Evolutionary conservation across 208 protist genomes (phyloP).

Genomic region (Trypanosoma rangeli): DNA sequence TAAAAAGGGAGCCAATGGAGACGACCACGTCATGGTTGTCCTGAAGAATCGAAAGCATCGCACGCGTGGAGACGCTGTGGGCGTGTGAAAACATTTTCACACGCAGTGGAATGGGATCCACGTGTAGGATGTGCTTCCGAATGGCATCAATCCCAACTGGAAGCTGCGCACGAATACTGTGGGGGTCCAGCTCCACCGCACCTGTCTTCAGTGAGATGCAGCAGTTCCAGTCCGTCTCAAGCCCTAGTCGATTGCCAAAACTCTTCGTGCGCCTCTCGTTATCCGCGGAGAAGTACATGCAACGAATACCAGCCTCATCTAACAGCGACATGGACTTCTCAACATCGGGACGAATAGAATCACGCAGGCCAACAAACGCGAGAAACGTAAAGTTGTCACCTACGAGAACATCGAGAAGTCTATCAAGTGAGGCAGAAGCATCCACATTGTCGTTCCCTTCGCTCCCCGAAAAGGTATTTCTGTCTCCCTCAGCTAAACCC

Average conservation of each 20-base stretch:
- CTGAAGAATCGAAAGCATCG: slow-evolving; percentile 94
- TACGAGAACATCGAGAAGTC: slow-evolving; percentile 23
- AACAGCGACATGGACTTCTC: slow-evolving; percentile 72
- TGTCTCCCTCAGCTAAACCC: background rate
- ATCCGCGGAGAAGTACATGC: slow-evolving; percentile 91
- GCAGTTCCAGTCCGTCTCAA: slow-evolving; percentile 96
- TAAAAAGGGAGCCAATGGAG: slow-evolving; percentile 91
- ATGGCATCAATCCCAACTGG: slow-evolving; percentile 94
- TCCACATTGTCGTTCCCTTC: background rate
- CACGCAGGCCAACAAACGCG: slow-evolving; percentile 82
- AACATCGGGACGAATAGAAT: slow-evolving; percentile 85
- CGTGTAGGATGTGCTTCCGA: slow-evolving; percentile 89
- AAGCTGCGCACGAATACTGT: slow-evolving; percentile 91
- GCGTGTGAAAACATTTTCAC: slow-evolving; percentile 94
- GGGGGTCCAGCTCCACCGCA: slow-evolving; percentile 73
- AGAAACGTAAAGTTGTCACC: slow-evolving; percentile 85
- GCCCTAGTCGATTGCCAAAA: slow-evolving; percentile 88
- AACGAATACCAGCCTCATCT: slow-evolving; percentile 91
- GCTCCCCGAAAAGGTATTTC: background rate
- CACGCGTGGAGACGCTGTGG: slow-evolving; percentile 74
- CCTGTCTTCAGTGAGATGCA: slow-evolving; percentile 92
- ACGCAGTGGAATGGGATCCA: slow-evolving; percentile 94
- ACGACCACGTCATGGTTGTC: slow-evolving; percentile 94
- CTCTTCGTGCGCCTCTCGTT: slow-evolving; percentile 89
- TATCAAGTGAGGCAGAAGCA: slow-evolving; percentile 49